Percentiles rank a stretch among this genome's conserved stretches.
Conservation (phyloP, 768 basidiomycete genomes). For the Suillus decipiens region DNA sequence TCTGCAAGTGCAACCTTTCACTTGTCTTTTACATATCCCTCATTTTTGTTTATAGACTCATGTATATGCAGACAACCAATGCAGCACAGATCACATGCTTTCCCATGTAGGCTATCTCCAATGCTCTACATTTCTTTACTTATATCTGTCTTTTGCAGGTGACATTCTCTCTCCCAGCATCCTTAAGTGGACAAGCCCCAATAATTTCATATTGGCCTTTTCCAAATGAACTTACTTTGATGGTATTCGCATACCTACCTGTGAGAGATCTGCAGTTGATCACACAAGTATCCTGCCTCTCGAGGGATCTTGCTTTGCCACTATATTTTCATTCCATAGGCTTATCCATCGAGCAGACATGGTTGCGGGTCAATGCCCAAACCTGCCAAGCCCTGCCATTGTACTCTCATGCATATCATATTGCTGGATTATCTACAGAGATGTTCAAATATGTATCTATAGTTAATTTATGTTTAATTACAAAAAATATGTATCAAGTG, state of each 20-base stretch:
- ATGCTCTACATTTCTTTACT: neutral
- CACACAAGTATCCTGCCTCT: neutral
- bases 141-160: neutral
- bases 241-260: neutral
- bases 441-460: too few relatives aligned
- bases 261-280: neutral
- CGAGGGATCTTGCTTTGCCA: neutral
- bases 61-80: neutral
- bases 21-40: neutral
- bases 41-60: neutral
- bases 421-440: too few relatives aligned
- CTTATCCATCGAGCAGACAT: neutral
- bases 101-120: neutral
- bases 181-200: neutral
- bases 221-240: neutral
- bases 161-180: neutral
- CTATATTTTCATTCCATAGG: neutral
- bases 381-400: constrained; percentile 6
- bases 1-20: neutral
- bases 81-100: neutral
- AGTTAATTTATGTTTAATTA: too few relatives aligned
- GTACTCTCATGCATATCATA: neutral
- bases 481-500: too few relatives aligned
- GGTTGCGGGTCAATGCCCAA: neutral
- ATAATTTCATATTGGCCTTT: neutral